A percentile compares a stretch with the other conserved stretches of the same genome.
Evolutionary conservation across 345 rosid genomes (phyloP).

Genomic region (Ceriops tagal): DNA sequence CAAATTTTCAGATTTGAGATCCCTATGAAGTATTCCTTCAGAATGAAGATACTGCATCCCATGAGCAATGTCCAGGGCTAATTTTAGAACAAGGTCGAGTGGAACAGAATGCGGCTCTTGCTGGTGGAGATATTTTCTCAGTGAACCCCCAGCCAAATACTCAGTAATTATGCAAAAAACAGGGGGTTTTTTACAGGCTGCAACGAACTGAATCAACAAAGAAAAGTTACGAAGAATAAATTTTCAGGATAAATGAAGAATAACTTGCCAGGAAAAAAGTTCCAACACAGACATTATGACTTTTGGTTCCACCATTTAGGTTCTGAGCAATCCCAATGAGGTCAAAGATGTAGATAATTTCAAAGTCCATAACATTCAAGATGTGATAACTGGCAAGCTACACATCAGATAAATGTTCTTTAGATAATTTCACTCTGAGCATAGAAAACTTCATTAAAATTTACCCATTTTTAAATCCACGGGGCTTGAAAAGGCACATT

Average conservation of each 20-base stretch:
- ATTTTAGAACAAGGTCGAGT: slow-evolving; percentile 48
- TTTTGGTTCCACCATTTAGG: not conserved
- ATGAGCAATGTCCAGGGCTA: slow-evolving; percentile 66
- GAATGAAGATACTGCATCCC: slow-evolving; percentile 81
- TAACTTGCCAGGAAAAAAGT: not conserved
- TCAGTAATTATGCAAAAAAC: slow-evolving; percentile 36
- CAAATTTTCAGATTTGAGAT: slow-evolving; percentile 76
- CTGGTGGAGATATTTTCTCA: slow-evolving; percentile 67
- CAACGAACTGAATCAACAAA: slow-evolving; percentile 31
- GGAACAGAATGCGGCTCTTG: slow-evolving; percentile 70
- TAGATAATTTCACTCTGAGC: not conserved
- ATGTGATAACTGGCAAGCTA: not conserved
- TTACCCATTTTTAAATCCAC: not conserved
- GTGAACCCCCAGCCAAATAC: slow-evolving; percentile 32
- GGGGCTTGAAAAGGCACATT: not conserved
- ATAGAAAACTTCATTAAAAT: slow-evolving; percentile 1
- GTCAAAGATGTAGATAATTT: not conserved
- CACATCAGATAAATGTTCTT: too few relatives aligned
- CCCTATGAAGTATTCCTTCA: slow-evolving; percentile 64
- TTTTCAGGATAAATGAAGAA: not conserved
- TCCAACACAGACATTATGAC: not conserved
- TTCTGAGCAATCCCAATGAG: not conserved
- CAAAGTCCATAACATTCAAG: not conserved
- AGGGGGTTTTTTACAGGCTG: slow-evolving; percentile 34
- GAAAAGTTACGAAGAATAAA: not conserved